phyloP scores from a whole-genome alignment of 2,329 filamentous ascomycete genomes.

The Talaromyces funiculosus region DNA sequence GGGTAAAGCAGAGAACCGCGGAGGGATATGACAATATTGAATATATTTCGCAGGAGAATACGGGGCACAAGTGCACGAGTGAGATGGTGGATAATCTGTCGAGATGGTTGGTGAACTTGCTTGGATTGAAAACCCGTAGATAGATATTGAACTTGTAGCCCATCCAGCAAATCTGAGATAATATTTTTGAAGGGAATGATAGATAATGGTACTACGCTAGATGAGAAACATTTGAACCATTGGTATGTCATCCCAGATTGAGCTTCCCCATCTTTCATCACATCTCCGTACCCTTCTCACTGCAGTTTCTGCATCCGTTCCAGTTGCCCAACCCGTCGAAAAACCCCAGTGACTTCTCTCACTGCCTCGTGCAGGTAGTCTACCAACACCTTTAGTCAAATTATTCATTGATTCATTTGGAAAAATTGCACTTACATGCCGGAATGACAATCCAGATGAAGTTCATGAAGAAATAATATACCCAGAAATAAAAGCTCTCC shows the following conservation, averaged over 20 bases:
- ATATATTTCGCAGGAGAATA: slow-evolving; percentile 11
- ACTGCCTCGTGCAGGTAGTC: neutral
- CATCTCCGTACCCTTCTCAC: too few species aligned
- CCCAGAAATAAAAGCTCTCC: neutral
- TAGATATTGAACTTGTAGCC: neutral
- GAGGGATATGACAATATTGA: slow-evolving; percentile 7
- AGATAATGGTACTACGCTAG: too few species aligned
- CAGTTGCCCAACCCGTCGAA: neutral
- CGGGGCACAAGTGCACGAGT: slow-evolving; percentile 4
- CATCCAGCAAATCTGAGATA: too few species aligned
- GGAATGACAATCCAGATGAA: neutral
- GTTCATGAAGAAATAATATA: neutral
- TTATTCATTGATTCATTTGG: neutral
- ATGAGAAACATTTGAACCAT: too few species aligned
- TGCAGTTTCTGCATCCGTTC: neutral
- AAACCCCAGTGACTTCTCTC: neutral
- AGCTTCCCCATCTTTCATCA: too few species aligned
- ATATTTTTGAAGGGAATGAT: too few species aligned
- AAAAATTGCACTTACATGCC: neutral
- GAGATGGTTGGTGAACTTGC: neutral
- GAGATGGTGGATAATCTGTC: slow-evolving; percentile 8
- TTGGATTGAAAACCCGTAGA: neutral
- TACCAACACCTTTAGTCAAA: neutral
- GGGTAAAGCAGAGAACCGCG: neutral
- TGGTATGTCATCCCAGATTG: too few species aligned